Conservation (phyloP, 169 alveolate genomes). For the Eimeria necatrix region DNA sequence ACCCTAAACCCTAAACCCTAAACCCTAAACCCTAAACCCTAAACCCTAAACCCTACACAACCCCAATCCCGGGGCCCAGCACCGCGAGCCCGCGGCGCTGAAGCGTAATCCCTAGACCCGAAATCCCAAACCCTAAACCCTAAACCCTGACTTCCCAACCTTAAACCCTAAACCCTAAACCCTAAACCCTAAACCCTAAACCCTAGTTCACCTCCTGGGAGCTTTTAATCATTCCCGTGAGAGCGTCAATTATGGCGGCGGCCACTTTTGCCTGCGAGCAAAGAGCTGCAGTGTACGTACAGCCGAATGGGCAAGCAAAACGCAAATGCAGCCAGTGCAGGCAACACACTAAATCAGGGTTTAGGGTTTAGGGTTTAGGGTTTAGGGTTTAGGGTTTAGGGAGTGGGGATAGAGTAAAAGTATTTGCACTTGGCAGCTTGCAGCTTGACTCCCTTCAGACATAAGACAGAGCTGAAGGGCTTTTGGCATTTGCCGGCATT, state of each 20-base stretch:
- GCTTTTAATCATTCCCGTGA: conserved; percentile 50
- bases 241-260: conserved; percentile 58
- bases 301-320: background rate
- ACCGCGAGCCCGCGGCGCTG: no score
- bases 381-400: background rate
- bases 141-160: no score
- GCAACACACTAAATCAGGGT: no score
- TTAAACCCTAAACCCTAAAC: background rate
- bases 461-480: background rate
- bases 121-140: no score
- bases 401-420: background rate
- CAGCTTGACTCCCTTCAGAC: background rate
- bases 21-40: background rate
- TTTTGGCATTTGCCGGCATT: no score
- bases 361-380: background rate
- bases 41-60: background rate
- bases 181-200: background rate
- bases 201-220: conserved; percentile 42
- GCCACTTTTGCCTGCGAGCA: conserved; percentile 48
- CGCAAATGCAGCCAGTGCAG: no score
- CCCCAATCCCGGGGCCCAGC: no score
- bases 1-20: background rate
- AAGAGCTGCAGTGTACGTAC: background rate
- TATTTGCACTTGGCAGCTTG: no score
- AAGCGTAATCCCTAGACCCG: no score